phyloP scores from a whole-genome alignment of 768 basidiomycete species.

The Pisolithus orientalis region DNA sequence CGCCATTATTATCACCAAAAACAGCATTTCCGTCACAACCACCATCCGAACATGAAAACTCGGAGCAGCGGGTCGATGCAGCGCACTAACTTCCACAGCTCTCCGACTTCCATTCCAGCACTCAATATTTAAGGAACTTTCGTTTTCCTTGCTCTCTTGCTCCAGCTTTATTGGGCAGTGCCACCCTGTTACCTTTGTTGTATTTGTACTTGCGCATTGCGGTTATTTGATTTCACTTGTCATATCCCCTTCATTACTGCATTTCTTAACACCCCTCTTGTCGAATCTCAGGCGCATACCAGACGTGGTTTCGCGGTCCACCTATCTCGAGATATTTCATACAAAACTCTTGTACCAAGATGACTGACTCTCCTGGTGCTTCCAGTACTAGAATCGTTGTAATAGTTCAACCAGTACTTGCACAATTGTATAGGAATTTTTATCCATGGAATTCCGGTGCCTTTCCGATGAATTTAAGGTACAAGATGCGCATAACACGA shows the following conservation, averaged over 20 bases:
- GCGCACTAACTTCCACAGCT: slow-evolving; percentile 35
- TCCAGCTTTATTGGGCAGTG: neutral
- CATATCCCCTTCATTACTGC: neutral
- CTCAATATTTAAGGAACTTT: slow-evolving; percentile 21
- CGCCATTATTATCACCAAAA: slow-evolving; percentile 39
- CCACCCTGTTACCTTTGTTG: slow-evolving; percentile 12
- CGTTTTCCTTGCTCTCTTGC: neutral
- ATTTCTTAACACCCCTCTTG: neutral
- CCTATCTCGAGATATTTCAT: neutral
- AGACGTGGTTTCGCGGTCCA: neutral
- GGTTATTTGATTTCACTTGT: neutral
- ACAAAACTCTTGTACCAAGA: no score
- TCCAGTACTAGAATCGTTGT: no score
- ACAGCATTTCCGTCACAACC: slow-evolving; percentile 47
- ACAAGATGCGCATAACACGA: no score
- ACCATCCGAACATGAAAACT: slow-evolving; percentile 60
- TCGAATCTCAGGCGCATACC: neutral
- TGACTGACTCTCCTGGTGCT: no score
- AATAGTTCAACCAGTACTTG: no score
- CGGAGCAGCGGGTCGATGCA: slow-evolving; percentile 53
- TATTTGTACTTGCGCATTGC: slow-evolving; percentile 7
- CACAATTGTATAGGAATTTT: no score
- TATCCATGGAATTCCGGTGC: no score
- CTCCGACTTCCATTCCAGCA: slow-evolving; percentile 22
- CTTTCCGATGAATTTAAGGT: no score